Evolutionary conservation across 306 rosid genomes (phyloP).

Genomic region (Hippophae gyantsensis): DNA sequence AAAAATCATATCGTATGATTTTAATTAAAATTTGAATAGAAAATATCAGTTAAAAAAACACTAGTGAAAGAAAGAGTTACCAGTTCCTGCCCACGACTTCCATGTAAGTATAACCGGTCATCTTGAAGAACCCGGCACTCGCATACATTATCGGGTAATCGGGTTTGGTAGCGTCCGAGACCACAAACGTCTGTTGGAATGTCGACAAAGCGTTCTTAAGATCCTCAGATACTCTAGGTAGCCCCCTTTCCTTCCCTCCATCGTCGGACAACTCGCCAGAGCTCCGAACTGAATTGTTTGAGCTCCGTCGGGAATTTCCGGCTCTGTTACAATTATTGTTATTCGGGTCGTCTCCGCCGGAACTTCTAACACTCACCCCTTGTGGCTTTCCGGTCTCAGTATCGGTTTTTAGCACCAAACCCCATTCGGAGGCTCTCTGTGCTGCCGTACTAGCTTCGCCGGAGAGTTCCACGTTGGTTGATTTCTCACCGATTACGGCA

Average conservation of each 20-base stretch:
- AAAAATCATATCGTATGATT: too few species aligned
- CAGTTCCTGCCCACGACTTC: slow-evolving; percentile 85
- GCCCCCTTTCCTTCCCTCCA: slow-evolving; percentile 40
- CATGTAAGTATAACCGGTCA: slow-evolving; percentile 90
- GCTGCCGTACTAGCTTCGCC: slow-evolving; percentile 46
- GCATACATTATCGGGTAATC: slow-evolving; percentile 92
- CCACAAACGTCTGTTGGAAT: slow-evolving; percentile 92
- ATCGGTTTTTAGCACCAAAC: slow-evolving; percentile 67
- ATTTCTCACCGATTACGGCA: slow-evolving; percentile 22
- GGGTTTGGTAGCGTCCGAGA: slow-evolving; percentile 82
- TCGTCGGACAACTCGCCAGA: slow-evolving; percentile 65
- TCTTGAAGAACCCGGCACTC: slow-evolving; percentile 84
- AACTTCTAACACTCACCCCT: slow-evolving; percentile 52
- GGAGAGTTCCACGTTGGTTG: background rate
- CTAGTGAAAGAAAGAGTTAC: slow-evolving; percentile 19
- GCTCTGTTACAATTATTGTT: slow-evolving; percentile 10
- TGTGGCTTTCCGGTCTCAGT: slow-evolving; percentile 74
- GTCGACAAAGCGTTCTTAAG: slow-evolving; percentile 68
- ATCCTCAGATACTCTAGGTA: slow-evolving; percentile 70
- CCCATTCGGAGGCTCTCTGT: slow-evolving; percentile 95
- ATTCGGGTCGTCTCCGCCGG: slow-evolving; percentile 56
- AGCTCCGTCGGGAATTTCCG: slow-evolving; percentile 38
- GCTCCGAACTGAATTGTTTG: slow-evolving; percentile 52
- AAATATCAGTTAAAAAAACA: background rate
- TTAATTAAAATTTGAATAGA: background rate